These are phyloP conservation scores for Neoarthrinium moseri DNA, from an alignment of 2,329 filamentous ascomycete genomes.

Conservation along the genomic window DNA sequence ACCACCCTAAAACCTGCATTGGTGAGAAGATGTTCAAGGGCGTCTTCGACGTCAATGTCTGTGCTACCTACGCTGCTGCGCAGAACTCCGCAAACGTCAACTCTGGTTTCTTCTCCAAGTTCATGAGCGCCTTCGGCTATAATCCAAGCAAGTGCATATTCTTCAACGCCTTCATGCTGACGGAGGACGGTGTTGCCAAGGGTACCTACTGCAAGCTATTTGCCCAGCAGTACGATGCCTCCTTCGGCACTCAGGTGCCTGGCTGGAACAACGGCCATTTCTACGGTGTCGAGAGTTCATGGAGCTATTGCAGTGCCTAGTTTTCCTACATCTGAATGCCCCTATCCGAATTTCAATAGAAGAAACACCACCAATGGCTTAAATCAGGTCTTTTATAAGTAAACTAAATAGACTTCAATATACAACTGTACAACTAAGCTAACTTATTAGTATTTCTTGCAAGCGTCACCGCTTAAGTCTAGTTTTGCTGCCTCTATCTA, in stretches of 20 bases:
- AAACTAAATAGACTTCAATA: too few species aligned
- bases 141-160: slow-evolving; percentile 12
- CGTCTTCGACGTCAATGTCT: slow-evolving; percentile 10
- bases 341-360: too few species aligned
- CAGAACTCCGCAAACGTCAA: slow-evolving; percentile 11
- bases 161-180: slow-evolving; percentile 14
- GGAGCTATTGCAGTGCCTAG: slow-evolving; percentile 6
- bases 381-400: too few species aligned
- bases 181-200: slow-evolving; percentile 9
- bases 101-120: background rate
- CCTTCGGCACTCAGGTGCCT: slow-evolving; percentile 1
- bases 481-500: too few species aligned
- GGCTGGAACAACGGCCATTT: slow-evolving; percentile 1
- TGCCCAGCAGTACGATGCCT: slow-evolving; percentile 10
- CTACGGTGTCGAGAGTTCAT: slow-evolving; percentile 6
- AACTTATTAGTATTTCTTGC: too few species aligned
- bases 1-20: slow-evolving; percentile 12
- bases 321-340: too few species aligned
- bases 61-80: slow-evolving; percentile 10
- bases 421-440: too few species aligned
- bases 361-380: too few species aligned
- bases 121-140: slow-evolving; percentile 9
- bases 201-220: slow-evolving; percentile 13
- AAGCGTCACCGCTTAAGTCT: too few species aligned
- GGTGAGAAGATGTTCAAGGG: slow-evolving; percentile 12